Evolutionary conservation across 495 filamentous ascomycete genomes (phyloP).

Genomic region (Penicillium herquei): DNA sequence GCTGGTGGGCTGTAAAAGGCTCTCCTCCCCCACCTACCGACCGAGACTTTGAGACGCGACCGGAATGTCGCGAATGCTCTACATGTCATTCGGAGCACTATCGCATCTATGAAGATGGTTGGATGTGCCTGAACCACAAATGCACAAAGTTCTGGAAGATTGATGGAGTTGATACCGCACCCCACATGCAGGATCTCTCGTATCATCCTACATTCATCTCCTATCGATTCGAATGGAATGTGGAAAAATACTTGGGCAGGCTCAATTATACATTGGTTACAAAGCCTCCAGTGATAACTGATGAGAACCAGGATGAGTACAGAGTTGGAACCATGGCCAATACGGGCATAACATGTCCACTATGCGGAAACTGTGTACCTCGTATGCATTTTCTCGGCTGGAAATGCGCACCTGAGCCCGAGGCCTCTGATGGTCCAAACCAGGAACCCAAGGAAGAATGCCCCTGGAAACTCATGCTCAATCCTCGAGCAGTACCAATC

Average conservation of each 20-base stretch:
- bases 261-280: neutral
- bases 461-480: neutral
- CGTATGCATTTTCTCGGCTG: constrained; percentile 63
- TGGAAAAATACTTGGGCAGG: neutral
- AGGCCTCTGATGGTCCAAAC: neutral
- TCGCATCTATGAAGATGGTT: constrained; percentile 57
- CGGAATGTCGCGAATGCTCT: constrained; percentile 34
- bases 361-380: constrained; percentile 52
- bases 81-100: constrained; percentile 35
- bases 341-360: neutral
- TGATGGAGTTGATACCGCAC: constrained; percentile 21
- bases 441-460: neutral
- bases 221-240: constrained; percentile 17
- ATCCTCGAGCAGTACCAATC: neutral
- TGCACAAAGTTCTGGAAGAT: constrained; percentile 60
- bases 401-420: constrained; percentile 44
- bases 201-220: constrained; percentile 61
- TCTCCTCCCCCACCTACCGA: constrained; percentile 14
- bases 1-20: constrained; percentile 67
- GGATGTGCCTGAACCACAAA: constrained; percentile 62
- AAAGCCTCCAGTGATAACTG: neutral
- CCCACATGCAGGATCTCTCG: constrained; percentile 25
- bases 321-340: neutral
- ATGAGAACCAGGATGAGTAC: neutral
- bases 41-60: constrained; percentile 16